These are phyloP conservation scores for Phialophora chinensis DNA, from an alignment of 2,329 filamentous ascomycete species.

Conservation along the genomic window DNA sequence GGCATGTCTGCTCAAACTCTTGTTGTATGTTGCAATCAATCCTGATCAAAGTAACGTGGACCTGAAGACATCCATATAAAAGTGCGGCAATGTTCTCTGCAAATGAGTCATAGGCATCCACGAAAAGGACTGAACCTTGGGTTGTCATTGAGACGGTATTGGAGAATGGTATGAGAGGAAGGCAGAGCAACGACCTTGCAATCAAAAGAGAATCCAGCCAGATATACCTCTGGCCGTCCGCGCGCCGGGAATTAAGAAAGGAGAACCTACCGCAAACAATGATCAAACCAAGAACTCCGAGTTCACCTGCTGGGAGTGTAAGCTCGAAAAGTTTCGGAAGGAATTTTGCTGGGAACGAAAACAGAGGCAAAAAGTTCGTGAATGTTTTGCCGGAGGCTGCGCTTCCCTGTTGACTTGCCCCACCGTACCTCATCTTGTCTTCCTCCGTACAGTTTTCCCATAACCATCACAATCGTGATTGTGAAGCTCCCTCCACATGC, in stretches of 20 bases:
- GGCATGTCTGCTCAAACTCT: conserved; percentile 39
- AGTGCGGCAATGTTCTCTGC: conserved; percentile 91
- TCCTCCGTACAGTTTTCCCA: background rate
- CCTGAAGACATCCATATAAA: conserved; percentile 71
- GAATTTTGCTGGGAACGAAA: background rate
- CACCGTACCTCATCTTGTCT: background rate
- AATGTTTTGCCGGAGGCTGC: conserved; percentile 16
- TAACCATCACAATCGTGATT: too few relatives aligned
- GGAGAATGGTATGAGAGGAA: background rate
- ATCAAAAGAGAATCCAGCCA: background rate
- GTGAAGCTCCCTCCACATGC: background rate
- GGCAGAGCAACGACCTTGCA: background rate
- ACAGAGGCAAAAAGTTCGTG: conserved; percentile 3
- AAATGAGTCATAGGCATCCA: conserved; percentile 97
- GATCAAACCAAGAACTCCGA: background rate
- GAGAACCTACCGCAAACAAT: conserved; percentile 9
- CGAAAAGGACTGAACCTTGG: conserved; percentile 67
- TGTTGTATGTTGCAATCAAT: conserved; percentile 67
- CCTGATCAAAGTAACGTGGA: conserved; percentile 71
- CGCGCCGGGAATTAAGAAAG: background rate
- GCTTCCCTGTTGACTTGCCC: background rate
- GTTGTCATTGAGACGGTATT: conserved; percentile 16
- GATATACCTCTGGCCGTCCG: background rate
- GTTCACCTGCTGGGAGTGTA: background rate
- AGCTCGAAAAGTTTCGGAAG: conserved; percentile 3